Evolutionary conservation across 768 basidiomycete genomes (phyloP).

Genomic region (Chalciporus pseudorubinellus): DNA sequence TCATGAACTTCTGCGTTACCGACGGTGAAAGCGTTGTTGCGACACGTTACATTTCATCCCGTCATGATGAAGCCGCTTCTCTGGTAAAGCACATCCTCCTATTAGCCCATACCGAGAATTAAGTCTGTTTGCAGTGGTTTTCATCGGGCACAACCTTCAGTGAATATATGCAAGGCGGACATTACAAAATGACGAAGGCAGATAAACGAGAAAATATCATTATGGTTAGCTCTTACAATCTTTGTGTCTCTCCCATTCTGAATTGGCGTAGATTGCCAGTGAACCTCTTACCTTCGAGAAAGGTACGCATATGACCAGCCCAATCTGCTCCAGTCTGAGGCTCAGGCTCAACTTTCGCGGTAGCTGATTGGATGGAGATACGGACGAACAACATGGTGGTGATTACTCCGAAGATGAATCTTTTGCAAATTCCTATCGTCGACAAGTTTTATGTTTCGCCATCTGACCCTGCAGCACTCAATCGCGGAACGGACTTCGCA

Average conservation of each 20-base stretch:
- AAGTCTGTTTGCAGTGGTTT: slow-evolving; percentile 62
- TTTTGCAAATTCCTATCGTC: slow-evolving; percentile 89
- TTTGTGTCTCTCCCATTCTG: slow-evolving; percentile 11
- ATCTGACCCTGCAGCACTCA: slow-evolving; percentile 68
- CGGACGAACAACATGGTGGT: slow-evolving; percentile 94
- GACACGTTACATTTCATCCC: slow-evolving; percentile 92
- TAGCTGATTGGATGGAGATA: slow-evolving; percentile 98
- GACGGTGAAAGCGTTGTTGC: slow-evolving; percentile 94
- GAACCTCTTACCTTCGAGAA: slow-evolving; percentile 97
- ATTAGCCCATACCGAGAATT: slow-evolving; percentile 2
- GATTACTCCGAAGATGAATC: slow-evolving; percentile 93
- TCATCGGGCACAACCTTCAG: slow-evolving; percentile 94
- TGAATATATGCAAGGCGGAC: slow-evolving; percentile 83
- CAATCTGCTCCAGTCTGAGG: background rate
- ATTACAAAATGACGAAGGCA: slow-evolving; percentile 93
- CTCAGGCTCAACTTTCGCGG: background rate
- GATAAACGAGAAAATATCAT: slow-evolving; percentile 97
- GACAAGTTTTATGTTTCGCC: slow-evolving; percentile 92
- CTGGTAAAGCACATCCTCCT: slow-evolving; percentile 46
- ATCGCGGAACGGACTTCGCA: slow-evolving; percentile 79
- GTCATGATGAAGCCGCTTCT: slow-evolving; percentile 89
- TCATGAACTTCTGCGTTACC: slow-evolving; percentile 95
- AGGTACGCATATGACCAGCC: slow-evolving; percentile 42
- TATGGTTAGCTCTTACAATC: slow-evolving; percentile 48
- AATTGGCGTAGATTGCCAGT: slow-evolving; percentile 63